Base-by-base conservation (phyloP, 768 basidiomycete genomes). In the Clavulina sp. region DNA sequence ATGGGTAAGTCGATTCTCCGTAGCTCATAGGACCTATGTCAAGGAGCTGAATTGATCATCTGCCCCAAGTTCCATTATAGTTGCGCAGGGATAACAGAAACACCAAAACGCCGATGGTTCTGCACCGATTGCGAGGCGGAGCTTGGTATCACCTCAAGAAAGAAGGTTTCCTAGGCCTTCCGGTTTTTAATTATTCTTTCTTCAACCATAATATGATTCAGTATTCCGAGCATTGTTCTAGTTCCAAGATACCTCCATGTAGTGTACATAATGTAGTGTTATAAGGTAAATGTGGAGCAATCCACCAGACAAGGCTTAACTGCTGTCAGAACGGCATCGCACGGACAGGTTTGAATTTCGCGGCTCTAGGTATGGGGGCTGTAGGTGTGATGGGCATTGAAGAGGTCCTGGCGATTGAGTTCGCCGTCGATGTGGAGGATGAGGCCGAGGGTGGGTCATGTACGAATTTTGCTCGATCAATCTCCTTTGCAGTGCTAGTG, bases 1-100 rank as follows among this genome's bases (percentile, higher is more conserved):
- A 57, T 63, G 62, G 62, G 62, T 61, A 31, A 44, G 59, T 53
- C n/a, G 13, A n/a, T n/a, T n/a, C n/a, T n/a, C n/a, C n/a, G n/a
- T n/a, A n/a, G n/a, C n/a, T n/a, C n/a, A n/a, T n/a, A n/a, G n/a
- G n/a, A n/a, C n/a, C n/a, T n/a, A n/a, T n/a, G n/a, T n/a, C n/a
- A n/a, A n/a, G n/a, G n/a, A n/a, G n/a, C n/a, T n/a, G n/a, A n/a
- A n/a, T n/a, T n/a, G n/a, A n/a, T n/a, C n/a, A n/a, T n/a, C 46
- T 23, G 5, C 16, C 5, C 18, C 6, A 1, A 55, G 60, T 62
- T 62, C 54, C 61, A 62, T 49, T 48, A 56, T 32, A 46, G 29
- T 4, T 63, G 60, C 36, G 53, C 57, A 13, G 59, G 57, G 1
- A 47, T 65, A 19, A 34, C 51, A 4, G 40, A 34, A 23, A 43